Conservation (phyloP, 441 rosid species). For the Viola pubescens region DNA sequence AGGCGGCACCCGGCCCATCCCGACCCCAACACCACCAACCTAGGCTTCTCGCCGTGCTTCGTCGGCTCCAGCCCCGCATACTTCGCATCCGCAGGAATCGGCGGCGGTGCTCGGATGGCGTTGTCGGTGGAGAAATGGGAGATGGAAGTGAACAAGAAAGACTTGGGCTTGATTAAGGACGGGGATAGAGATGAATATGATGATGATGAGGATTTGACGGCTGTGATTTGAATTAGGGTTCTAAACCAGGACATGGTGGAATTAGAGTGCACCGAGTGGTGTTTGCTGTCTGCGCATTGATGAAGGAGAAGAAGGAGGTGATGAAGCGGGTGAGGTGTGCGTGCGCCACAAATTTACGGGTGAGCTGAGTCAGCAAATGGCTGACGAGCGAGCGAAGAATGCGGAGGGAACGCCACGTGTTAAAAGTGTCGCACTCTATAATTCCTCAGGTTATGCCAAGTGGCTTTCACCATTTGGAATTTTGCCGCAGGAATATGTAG, state of each 20-base stretch:
- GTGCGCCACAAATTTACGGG: too few relatives aligned
- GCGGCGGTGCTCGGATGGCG: neutral
- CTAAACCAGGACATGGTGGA: slow-evolving; percentile 5
- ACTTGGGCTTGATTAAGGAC: neutral
- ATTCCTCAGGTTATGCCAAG: too few relatives aligned
- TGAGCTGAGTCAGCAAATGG: too few relatives aligned
- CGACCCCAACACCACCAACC: slow-evolving; percentile 70
- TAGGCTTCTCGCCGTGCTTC: slow-evolving; percentile 50
- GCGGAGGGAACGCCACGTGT: too few relatives aligned
- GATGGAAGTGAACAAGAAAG: slow-evolving; percentile 24
- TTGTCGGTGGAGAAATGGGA: slow-evolving; percentile 34
- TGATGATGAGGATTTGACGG: slow-evolving; percentile 3
- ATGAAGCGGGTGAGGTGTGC: too few relatives aligned
- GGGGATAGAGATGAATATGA: slow-evolving; percentile 4
- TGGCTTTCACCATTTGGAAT: too few relatives aligned
- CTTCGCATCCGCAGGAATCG: neutral
- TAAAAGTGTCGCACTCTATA: too few relatives aligned
- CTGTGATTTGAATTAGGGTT: slow-evolving; percentile 2
- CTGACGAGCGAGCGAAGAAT: too few relatives aligned
- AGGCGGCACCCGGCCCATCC: slow-evolving; percentile 97
- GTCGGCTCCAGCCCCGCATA: slow-evolving; percentile 56
- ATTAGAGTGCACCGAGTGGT: neutral
- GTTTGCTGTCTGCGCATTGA: neutral
- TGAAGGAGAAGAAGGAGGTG: too few relatives aligned
- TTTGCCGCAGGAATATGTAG: too few relatives aligned